Evolutionary conservation across 352 stramenopile species (phyloP).

Genomic region (Globisporangium radiosum): DNA sequence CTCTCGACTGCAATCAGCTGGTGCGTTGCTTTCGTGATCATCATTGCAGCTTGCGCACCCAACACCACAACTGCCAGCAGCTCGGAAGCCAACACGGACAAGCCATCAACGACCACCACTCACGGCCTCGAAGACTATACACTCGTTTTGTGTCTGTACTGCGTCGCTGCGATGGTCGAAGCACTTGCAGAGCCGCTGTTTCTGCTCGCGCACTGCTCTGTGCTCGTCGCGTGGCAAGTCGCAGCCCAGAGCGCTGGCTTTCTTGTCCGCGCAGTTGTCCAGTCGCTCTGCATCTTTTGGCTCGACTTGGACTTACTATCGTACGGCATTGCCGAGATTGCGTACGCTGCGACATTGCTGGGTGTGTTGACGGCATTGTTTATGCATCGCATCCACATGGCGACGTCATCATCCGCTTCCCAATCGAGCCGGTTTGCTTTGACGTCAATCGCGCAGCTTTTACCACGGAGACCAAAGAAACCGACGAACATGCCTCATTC

Average conservation of each 20-base stretch:
- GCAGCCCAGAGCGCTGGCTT: constrained; percentile 71
- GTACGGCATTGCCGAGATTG: constrained; percentile 73
- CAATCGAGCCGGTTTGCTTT: constrained; percentile 25
- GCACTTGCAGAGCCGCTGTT: constrained; percentile 80
- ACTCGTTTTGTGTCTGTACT: constrained; percentile 66
- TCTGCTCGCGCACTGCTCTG: constrained; percentile 64
- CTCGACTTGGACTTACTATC: constrained; percentile 57
- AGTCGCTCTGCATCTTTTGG: constrained; percentile 62
- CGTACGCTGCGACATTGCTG: constrained; percentile 56
- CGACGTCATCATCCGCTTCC: neutral
- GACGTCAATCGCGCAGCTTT: constrained; percentile 39
- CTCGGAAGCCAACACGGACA: neutral
- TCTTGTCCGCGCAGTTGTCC: constrained; percentile 54
- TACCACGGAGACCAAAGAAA: constrained; percentile 21
- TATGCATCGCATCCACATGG: constrained; percentile 25
- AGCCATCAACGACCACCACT: neutral
- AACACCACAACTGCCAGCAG: no score
- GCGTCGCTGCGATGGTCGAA: constrained; percentile 70
- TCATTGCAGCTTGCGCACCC: neutral
- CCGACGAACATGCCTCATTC: no score
- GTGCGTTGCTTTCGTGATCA: constrained; percentile 26
- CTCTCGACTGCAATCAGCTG: constrained; percentile 62
- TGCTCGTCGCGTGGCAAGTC: constrained; percentile 81
- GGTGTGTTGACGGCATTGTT: constrained; percentile 59
- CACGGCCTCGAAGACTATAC: constrained; percentile 35